Conservation (phyloP, 2,329 filamentous ascomycete genomes). For the Trichoderma oligosporum region DNA sequence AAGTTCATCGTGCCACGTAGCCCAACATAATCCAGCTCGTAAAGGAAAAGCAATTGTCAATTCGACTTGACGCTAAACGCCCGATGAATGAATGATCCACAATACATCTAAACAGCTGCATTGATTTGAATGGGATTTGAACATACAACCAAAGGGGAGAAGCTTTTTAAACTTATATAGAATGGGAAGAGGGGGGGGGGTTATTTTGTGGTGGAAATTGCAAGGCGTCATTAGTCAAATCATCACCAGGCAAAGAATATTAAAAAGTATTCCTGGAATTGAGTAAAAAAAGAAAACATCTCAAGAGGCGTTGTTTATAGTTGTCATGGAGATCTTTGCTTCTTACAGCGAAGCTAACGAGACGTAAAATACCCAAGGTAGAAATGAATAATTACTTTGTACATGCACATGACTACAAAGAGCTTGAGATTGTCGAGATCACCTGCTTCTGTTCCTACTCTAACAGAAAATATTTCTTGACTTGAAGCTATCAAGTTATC, state of each 20-base stretch:
- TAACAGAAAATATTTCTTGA: background rate
- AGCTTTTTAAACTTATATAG: background rate
- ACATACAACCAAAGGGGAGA: background rate
- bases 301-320: background rate
- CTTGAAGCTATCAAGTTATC: background rate
- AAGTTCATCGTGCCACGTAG: conserved; percentile 36
- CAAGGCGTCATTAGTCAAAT: conserved; percentile 2
- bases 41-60: background rate
- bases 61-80: background rate
- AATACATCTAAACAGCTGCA: conserved; percentile 8
- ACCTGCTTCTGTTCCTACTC: too few relatives aligned
- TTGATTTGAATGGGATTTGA: background rate
- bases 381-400: too few relatives aligned
- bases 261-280: background rate
- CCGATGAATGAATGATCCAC: background rate
- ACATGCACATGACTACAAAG: too few relatives aligned
- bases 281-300: conserved; percentile 1
- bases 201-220: conserved; percentile 10
- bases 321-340: too few relatives aligned
- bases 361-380: background rate
- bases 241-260: background rate
- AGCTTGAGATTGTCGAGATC: too few relatives aligned
- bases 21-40: background rate
- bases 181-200: conserved; percentile 1
- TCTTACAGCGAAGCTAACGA: background rate